Evolutionary conservation across 2,329 filamentous ascomycete species (phyloP).

Genomic region (Chaetomiaceae sp.): DNA sequence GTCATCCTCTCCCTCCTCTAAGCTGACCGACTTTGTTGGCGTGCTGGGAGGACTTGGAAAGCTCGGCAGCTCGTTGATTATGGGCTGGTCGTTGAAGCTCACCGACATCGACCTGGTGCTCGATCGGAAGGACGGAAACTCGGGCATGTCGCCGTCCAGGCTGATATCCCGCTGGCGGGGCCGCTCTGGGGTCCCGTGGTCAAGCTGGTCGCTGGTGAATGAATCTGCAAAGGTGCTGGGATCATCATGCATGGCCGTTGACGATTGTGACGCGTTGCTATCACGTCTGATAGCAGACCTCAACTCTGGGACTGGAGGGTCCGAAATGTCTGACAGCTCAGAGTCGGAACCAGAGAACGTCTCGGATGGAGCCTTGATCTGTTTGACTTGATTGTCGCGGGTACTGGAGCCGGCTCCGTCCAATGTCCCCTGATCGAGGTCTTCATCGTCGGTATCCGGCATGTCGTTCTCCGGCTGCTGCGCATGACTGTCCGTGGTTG

Average conservation of each 20-base stretch:
- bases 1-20: slow-evolving; percentile 45
- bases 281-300: slow-evolving; percentile 20
- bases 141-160: slow-evolving; percentile 37
- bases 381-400: too few relatives aligned
- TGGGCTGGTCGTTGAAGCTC: slow-evolving; percentile 42
- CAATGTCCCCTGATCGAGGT: background rate
- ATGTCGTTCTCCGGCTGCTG: background rate
- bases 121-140: slow-evolving; percentile 39
- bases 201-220: slow-evolving; percentile 38
- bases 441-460: slow-evolving; percentile 1
- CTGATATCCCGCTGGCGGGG: slow-evolving; percentile 30
- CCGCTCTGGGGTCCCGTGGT: slow-evolving; percentile 41
- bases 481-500: slow-evolving; percentile 4
- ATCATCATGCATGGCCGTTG: slow-evolving; percentile 33
- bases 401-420: too few relatives aligned
- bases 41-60: slow-evolving; percentile 38
- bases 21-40: slow-evolving; percentile 39
- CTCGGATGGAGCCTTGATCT: background rate
- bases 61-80: slow-evolving; percentile 36
- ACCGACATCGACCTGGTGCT: slow-evolving; percentile 35
- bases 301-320: slow-evolving; percentile 11
- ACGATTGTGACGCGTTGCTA: slow-evolving; percentile 34
- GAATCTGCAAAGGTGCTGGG: slow-evolving; percentile 34
- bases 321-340: slow-evolving; percentile 13
- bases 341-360: slow-evolving; percentile 4